Conservation (phyloP, 331 rosid genomes). For the Pyrus hybrid region DNA sequence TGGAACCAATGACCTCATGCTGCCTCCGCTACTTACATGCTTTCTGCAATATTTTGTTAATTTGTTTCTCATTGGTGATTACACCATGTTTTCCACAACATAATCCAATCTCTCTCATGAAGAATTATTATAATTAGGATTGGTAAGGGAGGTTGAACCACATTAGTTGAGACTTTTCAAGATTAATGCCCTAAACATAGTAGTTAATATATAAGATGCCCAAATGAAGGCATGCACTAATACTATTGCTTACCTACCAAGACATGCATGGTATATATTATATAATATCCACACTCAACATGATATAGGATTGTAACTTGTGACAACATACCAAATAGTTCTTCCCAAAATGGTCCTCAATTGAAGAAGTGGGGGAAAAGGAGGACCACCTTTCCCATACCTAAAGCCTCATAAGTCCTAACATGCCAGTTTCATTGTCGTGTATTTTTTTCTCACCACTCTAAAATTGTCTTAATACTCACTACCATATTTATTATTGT, state of each 20-base stretch:
- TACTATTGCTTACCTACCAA: slow-evolving; percentile 31
- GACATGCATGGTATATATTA: neutral
- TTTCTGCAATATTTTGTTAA: too few relatives aligned
- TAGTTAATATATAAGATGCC: too few relatives aligned
- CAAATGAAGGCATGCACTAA: too few relatives aligned
- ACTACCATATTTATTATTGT: too few relatives aligned
- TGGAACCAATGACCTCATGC: too few relatives aligned
- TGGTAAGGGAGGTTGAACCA: slow-evolving; percentile 27
- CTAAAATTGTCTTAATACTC: too few relatives aligned
- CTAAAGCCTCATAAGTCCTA: neutral
- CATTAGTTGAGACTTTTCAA: neutral
- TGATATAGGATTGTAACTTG: neutral
- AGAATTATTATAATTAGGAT: neutral
- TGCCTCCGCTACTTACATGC: too few relatives aligned
- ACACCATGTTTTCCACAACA: neutral
- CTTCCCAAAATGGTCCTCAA: neutral
- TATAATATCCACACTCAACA: too few relatives aligned
- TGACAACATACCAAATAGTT: neutral
- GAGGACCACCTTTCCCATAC: slow-evolving; percentile 1
- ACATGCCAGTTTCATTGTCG: neutral
- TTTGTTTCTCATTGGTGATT: neutral
- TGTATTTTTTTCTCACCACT: too few relatives aligned
- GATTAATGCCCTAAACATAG: too few relatives aligned
- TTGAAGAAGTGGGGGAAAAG: neutral
- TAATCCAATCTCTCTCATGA: neutral